Conservation (phyloP, 2,329 filamentous ascomycete genomes). For the Coniochaeta sp. region DNA sequence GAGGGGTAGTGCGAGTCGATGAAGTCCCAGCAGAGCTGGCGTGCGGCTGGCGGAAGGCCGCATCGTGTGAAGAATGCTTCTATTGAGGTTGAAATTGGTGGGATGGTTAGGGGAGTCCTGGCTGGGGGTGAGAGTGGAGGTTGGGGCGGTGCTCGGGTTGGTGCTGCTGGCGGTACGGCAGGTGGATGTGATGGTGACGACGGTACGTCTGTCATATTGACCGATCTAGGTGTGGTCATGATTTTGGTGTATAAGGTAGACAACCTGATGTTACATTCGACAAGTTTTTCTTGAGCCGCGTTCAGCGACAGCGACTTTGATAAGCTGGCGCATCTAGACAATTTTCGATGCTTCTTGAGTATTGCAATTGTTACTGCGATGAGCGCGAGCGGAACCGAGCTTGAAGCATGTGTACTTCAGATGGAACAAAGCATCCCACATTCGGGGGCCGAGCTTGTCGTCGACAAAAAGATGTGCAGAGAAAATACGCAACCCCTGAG, state of each 20-base stretch:
- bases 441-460: neutral
- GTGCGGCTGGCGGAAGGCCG: neutral
- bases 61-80: conserved; percentile 5
- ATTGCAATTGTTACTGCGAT: neutral
- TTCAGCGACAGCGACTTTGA: neutral
- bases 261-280: neutral
- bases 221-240: neutral
- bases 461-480: neutral
- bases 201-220: neutral
- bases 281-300: neutral
- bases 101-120: neutral
- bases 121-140: conserved; percentile 1
- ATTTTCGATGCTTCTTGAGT: neutral
- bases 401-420: neutral
- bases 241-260: neutral
- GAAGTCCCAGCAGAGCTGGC: conserved; percentile 4
- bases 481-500: neutral
- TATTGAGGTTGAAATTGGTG: neutral
- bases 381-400: neutral
- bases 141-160: conserved; percentile 1
- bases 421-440: neutral
- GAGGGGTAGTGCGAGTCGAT: neutral
- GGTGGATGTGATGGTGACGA: neutral
- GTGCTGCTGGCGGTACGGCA: neutral
- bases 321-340: neutral